Percentiles rank a stretch among this genome's conserved stretches.
phyloP scores from a whole-genome alignment of 495 filamentous ascomycete genomes.

The Cercophora samala region DNA sequence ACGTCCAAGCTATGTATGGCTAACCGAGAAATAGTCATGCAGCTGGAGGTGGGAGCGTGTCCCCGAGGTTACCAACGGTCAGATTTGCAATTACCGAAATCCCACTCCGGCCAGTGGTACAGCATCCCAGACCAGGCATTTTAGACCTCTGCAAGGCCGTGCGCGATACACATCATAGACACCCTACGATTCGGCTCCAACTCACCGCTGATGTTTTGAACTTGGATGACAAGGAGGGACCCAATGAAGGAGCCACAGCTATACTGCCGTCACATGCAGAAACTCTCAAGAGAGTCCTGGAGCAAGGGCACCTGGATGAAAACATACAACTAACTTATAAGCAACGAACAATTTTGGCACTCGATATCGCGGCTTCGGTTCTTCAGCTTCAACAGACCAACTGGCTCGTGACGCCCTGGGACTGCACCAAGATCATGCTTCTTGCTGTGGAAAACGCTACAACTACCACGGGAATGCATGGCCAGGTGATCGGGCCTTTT shows the following conservation, averaged over 20 bases:
- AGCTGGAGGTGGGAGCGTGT: background rate
- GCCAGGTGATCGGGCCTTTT: background rate
- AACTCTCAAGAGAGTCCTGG: slow-evolving; percentile 9
- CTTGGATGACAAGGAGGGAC: background rate
- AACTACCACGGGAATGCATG: background rate
- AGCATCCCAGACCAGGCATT: background rate
- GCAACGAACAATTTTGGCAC: slow-evolving; percentile 17
- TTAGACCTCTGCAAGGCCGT: background rate
- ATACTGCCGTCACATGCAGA: background rate
- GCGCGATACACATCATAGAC: background rate
- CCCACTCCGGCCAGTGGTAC: background rate
- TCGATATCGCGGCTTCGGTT: slow-evolving; percentile 21
- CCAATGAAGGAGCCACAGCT: background rate
- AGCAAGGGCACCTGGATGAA: slow-evolving; percentile 6
- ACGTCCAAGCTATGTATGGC: background rate
- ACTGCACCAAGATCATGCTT: slow-evolving; percentile 2
- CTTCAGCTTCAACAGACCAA: slow-evolving; percentile 10
- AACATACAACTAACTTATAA: slow-evolving; percentile 9
- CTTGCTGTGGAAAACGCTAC: background rate
- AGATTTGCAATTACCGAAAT: background rate
- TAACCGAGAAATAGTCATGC: background rate
- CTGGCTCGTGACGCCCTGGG: slow-evolving; percentile 5
- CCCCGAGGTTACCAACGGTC: background rate
- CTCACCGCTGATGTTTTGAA: slow-evolving; percentile 3
- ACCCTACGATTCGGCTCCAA: background rate